These are phyloP conservation scores for Astraeus odoratus DNA, from an alignment of 768 basidiomycete species.

Conservation along the genomic window DNA sequence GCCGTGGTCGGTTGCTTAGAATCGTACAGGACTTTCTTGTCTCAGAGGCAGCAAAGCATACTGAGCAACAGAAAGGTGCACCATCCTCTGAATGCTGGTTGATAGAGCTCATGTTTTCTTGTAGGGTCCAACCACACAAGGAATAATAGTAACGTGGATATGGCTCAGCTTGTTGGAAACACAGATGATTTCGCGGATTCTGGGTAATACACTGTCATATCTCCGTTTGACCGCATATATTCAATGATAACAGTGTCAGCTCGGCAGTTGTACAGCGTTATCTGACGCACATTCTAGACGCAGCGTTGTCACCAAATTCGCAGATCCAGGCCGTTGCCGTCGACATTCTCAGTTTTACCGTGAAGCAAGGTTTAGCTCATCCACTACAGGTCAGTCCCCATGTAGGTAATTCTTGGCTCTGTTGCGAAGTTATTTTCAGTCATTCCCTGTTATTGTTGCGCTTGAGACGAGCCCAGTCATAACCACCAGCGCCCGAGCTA, in stretches of 20 bases:
- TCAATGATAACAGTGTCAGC: conserved; percentile 57
- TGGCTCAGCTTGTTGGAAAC: conserved; percentile 93
- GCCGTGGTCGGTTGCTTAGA: conserved; percentile 65
- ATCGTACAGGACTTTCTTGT: conserved; percentile 91
- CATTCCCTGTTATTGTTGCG: conserved; percentile 86
- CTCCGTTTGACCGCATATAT: neutral
- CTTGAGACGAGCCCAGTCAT: conserved; percentile 77
- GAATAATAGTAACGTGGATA: conserved; percentile 52
- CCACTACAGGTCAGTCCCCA: conserved; percentile 68
- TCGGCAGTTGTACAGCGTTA: conserved; percentile 95
- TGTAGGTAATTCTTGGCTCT: neutral
- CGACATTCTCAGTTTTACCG: conserved; percentile 87
- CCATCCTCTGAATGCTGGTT: neutral
- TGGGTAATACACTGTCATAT: conserved; percentile 48
- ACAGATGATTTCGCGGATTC: conserved; percentile 96
- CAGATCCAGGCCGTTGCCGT: conserved; percentile 79
- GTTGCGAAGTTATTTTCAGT: conserved; percentile 36
- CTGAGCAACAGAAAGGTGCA: conserved; percentile 61
- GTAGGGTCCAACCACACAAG: conserved; percentile 18
- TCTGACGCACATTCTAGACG: conserved; percentile 70
- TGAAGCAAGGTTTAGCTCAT: conserved; percentile 93
- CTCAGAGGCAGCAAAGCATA: conserved; percentile 75
- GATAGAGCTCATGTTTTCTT: neutral
- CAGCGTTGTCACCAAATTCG: conserved; percentile 63
- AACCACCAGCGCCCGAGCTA: conserved; percentile 65